These are phyloP conservation scores for Cryptococcus sp. DNA, from an alignment of 1,284 basidiomycete genomes.

Conservation along the genomic window DNA sequence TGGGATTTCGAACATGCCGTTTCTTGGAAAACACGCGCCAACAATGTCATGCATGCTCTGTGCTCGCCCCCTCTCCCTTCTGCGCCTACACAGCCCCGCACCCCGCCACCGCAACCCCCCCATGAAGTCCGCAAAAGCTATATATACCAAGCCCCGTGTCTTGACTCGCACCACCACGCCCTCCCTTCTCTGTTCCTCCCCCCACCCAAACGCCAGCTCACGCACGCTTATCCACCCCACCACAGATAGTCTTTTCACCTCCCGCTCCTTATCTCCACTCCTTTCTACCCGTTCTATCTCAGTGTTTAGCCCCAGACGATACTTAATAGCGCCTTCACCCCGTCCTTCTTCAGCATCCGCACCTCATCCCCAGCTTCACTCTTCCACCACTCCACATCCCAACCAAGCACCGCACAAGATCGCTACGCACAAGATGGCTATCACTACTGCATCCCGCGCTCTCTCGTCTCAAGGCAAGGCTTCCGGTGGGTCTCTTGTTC, in stretches of 20 bases:
- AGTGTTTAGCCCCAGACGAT: background rate
- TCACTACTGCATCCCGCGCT: background rate
- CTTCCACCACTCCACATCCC: background rate
- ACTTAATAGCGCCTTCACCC: background rate
- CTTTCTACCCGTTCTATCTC: background rate
- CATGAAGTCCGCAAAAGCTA: background rate
- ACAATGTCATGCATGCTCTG: background rate
- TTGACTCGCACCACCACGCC: background rate
- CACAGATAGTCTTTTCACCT: background rate
- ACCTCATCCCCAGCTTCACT: background rate
- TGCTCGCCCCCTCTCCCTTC: background rate
- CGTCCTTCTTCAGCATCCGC: background rate
- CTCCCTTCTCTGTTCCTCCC: background rate
- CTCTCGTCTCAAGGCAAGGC: background rate
- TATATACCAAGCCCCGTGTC: background rate
- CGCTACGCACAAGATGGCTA: constrained; percentile 1
- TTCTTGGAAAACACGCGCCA: background rate
- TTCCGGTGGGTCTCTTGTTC: too few relatives aligned
- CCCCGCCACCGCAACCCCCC: background rate
- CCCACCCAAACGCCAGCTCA: background rate
- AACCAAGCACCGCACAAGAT: background rate
- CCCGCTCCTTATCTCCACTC: background rate
- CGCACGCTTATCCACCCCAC: background rate
- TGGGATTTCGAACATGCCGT: background rate
- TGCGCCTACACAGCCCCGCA: too few relatives aligned